Percentiles rank a stretch among this genome's conserved stretches.
Conservation (phyloP, 169 alveolate genomes). For the Cryptosporidium sp. region DNA sequence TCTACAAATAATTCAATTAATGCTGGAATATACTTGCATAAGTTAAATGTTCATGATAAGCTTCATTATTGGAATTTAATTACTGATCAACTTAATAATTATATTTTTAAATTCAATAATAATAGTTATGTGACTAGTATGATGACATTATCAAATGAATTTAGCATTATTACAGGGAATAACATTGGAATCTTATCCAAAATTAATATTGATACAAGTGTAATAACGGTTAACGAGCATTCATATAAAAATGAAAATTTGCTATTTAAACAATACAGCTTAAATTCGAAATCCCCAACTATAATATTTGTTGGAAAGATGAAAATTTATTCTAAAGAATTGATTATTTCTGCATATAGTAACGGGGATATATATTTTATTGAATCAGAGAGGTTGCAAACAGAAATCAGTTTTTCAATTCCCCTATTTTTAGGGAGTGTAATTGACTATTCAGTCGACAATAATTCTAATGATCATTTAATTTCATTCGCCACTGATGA, state of each 20-base stretch:
- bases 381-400: neutral
- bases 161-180: conserved; percentile 37
- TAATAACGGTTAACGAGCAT: neutral
- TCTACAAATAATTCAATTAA: conserved; percentile 29
- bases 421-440: conserved; percentile 51
- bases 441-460: conserved; percentile 17
- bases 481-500: conserved; percentile 15
- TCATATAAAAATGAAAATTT: neutral
- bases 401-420: conserved; percentile 1
- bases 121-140: conserved; percentile 24
- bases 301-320: conserved; percentile 21
- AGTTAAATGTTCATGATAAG: neutral
- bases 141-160: neutral
- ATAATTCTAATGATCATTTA: neutral
- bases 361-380: conserved; percentile 42
- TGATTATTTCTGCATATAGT: conserved; percentile 40
- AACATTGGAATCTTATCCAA: conserved; percentile 33
- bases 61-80: conserved; percentile 52
- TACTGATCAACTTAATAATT: neutral
- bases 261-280: neutral
- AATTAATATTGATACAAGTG: conserved; percentile 4
- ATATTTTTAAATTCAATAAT: conserved; percentile 15
- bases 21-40: conserved; percentile 35
- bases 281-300: neutral
- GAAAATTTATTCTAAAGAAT: conserved; percentile 1